Evolutionary conservation across 805 yeast species (phyloP).

Genomic region (Kuraishia hungarica): DNA sequence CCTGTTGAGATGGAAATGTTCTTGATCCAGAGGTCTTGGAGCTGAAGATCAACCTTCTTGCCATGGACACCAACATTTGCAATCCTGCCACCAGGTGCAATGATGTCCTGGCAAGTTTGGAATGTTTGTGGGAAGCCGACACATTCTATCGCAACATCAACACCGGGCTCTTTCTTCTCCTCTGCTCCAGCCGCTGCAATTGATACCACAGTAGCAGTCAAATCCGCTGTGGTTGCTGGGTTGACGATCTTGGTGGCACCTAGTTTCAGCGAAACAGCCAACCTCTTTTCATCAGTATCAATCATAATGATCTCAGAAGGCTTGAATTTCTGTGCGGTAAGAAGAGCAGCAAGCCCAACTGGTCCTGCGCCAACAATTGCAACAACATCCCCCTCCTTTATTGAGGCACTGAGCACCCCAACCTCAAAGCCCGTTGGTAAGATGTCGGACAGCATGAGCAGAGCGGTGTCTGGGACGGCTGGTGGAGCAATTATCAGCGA

Average conservation of each 20-base stretch:
- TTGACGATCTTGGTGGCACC: constrained; percentile 55
- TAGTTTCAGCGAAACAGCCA: constrained; percentile 45
- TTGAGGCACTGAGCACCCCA: constrained; percentile 48
- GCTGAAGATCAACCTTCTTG: constrained; percentile 27
- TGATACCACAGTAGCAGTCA: constrained; percentile 27
- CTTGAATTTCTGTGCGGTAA: constrained; percentile 43
- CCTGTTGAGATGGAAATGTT: constrained; percentile 37
- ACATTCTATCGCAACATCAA: constrained; percentile 56
- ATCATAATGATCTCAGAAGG: constrained; percentile 50
- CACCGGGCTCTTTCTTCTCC: constrained; percentile 34
- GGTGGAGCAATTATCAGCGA: constrained; percentile 27
- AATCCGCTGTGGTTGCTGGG: constrained; percentile 36
- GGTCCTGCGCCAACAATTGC: constrained; percentile 66
- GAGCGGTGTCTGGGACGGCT: constrained; percentile 30
- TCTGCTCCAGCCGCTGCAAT: constrained; percentile 8
- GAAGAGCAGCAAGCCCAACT: constrained; percentile 53
- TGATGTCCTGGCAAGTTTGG: constrained; percentile 45
- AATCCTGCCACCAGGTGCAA: constrained; percentile 51
- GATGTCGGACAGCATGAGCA: constrained; percentile 55
- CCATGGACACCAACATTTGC: constrained; percentile 59
- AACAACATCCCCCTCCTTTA: constrained; percentile 46
- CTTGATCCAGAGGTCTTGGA: constrained; percentile 37
- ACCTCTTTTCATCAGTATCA: constrained; percentile 51
- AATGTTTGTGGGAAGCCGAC: constrained; percentile 60
- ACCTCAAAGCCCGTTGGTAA: constrained; percentile 63